Conservation (phyloP, 768 basidiomycete genomes). For the Porpolomopsis calyptriformis region DNA sequence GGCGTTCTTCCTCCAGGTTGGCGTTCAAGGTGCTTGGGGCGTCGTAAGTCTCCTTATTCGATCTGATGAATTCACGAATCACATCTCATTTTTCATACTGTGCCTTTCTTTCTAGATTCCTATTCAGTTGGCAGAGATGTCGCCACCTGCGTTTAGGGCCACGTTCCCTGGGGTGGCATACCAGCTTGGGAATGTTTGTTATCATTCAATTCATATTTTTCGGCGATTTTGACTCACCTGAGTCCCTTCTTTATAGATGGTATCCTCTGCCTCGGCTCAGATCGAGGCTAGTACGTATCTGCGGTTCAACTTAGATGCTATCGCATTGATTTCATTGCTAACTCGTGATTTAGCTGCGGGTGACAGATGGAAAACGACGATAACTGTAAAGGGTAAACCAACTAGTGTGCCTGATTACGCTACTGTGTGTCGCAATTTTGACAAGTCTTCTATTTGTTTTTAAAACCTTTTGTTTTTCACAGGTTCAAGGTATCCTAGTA, state of each 20-base stretch:
- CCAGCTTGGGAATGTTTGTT: slow-evolving; percentile 63
- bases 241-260: slow-evolving; percentile 27
- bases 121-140: slow-evolving; percentile 73
- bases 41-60: slow-evolving; percentile 53
- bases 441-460: not conserved
- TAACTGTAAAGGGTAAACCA: slow-evolving; percentile 32
- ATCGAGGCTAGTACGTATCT: slow-evolving; percentile 57
- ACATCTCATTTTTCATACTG: slow-evolving; percentile 36
- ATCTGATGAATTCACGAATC: too few species aligned
- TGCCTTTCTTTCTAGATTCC: slow-evolving; percentile 38
- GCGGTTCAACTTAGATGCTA: too few species aligned
- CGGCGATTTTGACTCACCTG: not conserved
- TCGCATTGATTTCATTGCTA: too few species aligned
- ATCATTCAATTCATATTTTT: slow-evolving; percentile 5
- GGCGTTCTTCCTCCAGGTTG: slow-evolving; percentile 80
- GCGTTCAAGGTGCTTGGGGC: slow-evolving; percentile 88
- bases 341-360: slow-evolving; percentile 46
- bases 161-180: slow-evolving; percentile 82
- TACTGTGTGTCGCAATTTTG: slow-evolving; percentile 21
- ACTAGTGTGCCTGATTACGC: slow-evolving; percentile 55
- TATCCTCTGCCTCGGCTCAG: slow-evolving; percentile 65
- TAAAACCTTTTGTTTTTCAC: slow-evolving; percentile 13
- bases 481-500: slow-evolving; percentile 81
- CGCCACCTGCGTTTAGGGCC: slow-evolving; percentile 81
- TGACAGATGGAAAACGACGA: slow-evolving; percentile 40